phyloP scores from a whole-genome alignment of 345 rosid species.

The Hibiscus tridactylites region DNA sequence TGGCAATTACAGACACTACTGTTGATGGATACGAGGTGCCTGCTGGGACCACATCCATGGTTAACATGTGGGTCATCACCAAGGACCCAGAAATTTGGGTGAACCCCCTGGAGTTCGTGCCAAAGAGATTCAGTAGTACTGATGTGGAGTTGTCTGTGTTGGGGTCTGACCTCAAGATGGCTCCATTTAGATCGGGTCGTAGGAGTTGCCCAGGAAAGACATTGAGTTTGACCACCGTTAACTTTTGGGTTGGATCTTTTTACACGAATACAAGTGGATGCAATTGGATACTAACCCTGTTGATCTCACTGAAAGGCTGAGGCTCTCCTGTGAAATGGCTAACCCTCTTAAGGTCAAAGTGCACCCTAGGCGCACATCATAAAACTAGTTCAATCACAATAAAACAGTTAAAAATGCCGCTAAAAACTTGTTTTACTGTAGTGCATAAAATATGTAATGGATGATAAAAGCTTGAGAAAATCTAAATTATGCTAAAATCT shows the following conservation, averaged over 20 bases:
- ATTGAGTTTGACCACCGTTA: conserved; percentile 53
- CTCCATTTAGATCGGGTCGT: conserved; percentile 88
- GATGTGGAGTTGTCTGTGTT: conserved; percentile 53
- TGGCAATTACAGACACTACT: conserved; percentile 61
- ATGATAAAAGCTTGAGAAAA: no score
- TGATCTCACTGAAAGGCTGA: conserved; percentile 59
- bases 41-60: conserved; percentile 81
- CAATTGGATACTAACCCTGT: conserved; percentile 27
- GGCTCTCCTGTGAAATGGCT: conserved; percentile 79
- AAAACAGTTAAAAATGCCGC: no score
- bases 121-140: conserved; percentile 46
- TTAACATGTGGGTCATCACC: conserved; percentile 92
- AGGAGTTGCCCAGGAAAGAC: conserved; percentile 71
- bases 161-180: conserved; percentile 75
- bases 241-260: conserved; percentile 54
- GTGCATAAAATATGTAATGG: no score
- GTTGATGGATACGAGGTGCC: conserved; percentile 73
- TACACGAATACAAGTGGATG: conserved; percentile 61
- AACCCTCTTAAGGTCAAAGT: conserved; percentile 45
- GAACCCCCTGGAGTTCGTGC: conserved; percentile 54
- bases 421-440: no score
- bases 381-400: background rate
- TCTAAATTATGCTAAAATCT: no score
- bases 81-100: conserved; percentile 67
- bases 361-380: conserved; percentile 25